phyloP scores from a whole-genome alignment of 768 basidiomycete genomes.

The Solioccasus polychromus region DNA sequence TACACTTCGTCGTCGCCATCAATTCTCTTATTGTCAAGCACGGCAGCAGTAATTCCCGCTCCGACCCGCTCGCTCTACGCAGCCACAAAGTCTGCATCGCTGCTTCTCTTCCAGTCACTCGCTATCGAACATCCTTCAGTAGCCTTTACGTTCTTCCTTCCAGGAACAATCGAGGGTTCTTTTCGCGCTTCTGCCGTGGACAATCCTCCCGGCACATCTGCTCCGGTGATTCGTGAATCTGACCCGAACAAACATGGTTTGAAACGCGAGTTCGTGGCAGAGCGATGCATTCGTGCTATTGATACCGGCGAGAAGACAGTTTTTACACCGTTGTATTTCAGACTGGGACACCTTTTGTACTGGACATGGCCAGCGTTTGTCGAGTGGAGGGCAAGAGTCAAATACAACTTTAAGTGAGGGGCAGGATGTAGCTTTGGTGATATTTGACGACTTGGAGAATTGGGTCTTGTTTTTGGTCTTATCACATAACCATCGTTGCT shows the following conservation, averaged over 20 bases:
- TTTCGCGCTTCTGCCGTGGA: conserved; percentile 84
- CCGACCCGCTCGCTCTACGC: conserved; percentile 85
- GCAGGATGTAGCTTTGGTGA: not conserved
- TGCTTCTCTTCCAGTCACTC: conserved; percentile 74
- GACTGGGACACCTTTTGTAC: conserved; percentile 52
- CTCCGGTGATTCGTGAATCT: conserved; percentile 34
- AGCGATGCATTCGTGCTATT: conserved; percentile 55
- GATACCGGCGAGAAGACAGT: conserved; percentile 57
- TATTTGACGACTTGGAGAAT: not conserved
- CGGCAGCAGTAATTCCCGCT: conserved; percentile 77
- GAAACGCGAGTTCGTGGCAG: conserved; percentile 58
- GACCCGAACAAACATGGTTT: conserved; percentile 60
- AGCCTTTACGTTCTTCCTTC: conserved; percentile 58
- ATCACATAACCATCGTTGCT: no score
- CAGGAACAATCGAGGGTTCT: conserved; percentile 69
- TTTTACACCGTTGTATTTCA: conserved; percentile 52
- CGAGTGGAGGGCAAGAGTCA: conserved; percentile 55
- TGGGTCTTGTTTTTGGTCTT: no score
- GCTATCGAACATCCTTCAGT: conserved; percentile 77
- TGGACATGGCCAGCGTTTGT: conserved; percentile 62
- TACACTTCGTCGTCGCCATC: conserved; percentile 64
- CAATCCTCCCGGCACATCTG: conserved; percentile 31
- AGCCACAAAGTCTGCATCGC: conserved; percentile 78
- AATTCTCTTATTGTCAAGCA: conserved; percentile 74
- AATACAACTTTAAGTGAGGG: conserved; percentile 54